Percentiles rank a stretch among this genome's conserved stretches.
Evolutionary conservation across 257 asterid genomes (phyloP).

Genomic region (Lantana camara): DNA sequence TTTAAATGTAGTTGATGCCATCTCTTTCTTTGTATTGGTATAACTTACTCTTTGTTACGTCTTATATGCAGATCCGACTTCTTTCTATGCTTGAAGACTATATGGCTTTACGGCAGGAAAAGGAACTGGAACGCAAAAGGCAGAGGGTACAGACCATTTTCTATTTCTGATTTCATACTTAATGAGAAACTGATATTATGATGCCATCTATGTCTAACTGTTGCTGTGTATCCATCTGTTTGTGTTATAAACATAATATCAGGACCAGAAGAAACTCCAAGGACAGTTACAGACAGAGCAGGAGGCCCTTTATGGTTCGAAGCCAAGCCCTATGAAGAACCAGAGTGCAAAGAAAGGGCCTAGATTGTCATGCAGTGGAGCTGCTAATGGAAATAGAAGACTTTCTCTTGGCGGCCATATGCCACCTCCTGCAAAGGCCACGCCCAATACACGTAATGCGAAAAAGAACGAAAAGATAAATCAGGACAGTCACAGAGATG

Average conservation of each 20-base stretch:
- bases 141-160: conserved; percentile 61
- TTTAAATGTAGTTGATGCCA: neutral
- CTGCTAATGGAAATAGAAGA: conserved; percentile 47
- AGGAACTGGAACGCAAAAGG: conserved; percentile 84
- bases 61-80: conserved; percentile 61
- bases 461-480: conserved; percentile 40
- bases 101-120: conserved; percentile 70
- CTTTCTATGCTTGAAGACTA: conserved; percentile 89
- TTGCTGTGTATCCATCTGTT: neutral
- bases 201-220: conserved; percentile 19
- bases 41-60: conserved; percentile 26
- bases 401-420: conserved; percentile 58
- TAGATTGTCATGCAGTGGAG: conserved; percentile 58
- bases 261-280: conserved; percentile 85
- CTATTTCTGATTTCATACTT: conserved; percentile 1
- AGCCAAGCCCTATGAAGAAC: conserved; percentile 69
- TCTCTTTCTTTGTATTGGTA: neutral
- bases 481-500: conserved; percentile 49
- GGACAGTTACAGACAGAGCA: conserved; percentile 60
- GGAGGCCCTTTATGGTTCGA: conserved; percentile 62
- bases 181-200: too few species aligned
- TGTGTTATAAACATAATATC: conserved; percentile 30
- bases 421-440: conserved; percentile 45
- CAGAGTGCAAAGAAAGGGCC: conserved; percentile 58
- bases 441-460: conserved; percentile 48